A percentile compares a stretch with the other conserved stretches of the same genome.
phyloP scores from a whole-genome alignment of 768 basidiomycete species.

The Amanita rubescens region DNA sequence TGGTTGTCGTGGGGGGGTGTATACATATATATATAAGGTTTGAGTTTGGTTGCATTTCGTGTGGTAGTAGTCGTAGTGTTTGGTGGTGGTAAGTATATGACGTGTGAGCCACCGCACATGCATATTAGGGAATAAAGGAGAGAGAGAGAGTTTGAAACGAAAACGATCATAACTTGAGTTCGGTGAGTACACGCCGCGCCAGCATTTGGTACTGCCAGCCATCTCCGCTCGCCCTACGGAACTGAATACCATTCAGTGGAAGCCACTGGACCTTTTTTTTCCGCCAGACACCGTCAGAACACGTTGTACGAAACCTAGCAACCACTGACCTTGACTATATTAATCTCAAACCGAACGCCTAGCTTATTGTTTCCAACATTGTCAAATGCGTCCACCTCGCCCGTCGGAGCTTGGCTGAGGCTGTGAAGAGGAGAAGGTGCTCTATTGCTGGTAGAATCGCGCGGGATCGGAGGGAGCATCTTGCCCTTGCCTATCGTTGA shows the following conservation, averaged over 20 bases:
- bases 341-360: slow-evolving; percentile 94
- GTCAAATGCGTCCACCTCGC: slow-evolving; percentile 67
- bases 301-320: not conserved
- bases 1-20: too few species aligned
- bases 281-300: not conserved
- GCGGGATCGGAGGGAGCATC: slow-evolving; percentile 73
- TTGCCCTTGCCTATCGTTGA: slow-evolving; percentile 49
- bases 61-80: too few species aligned
- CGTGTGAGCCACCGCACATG: too few species aligned
- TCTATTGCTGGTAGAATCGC: slow-evolving; percentile 39
- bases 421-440: slow-evolving; percentile 20
- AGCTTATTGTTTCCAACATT: slow-evolving; percentile 68
- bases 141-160: not conserved
- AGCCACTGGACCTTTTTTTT: slow-evolving; percentile 96
- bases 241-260: slow-evolving; percentile 92
- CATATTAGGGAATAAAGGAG: slow-evolving; percentile 1
- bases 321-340: slow-evolving; percentile 84
- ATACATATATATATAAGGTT: too few species aligned
- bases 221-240: slow-evolving; percentile 83
- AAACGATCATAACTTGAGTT: slow-evolving; percentile 67
- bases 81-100: too few species aligned
- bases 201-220: slow-evolving; percentile 99
- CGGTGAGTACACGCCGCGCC: slow-evolving; percentile 79
- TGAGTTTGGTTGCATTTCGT: too few species aligned
- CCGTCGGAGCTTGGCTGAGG: slow-evolving; percentile 50